Evolutionary conservation across 768 basidiomycete species (phyloP).

Genomic region (Phanerochaete sordida): DNA sequence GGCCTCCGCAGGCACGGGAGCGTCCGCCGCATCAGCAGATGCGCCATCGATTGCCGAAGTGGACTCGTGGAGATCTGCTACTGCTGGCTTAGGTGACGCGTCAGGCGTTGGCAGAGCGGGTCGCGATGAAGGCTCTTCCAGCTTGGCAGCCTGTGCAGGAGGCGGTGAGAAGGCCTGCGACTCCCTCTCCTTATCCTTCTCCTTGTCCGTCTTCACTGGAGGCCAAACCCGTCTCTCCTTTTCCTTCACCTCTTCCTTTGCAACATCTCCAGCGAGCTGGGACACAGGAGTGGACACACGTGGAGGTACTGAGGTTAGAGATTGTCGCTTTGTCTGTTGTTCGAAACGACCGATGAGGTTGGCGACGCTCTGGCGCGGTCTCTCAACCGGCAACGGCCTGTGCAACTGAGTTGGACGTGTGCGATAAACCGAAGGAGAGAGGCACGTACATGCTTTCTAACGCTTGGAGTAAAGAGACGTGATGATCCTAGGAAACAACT

Average conservation of each 20-base stretch:
- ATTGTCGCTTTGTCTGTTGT: constrained; percentile 68
- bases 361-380: constrained; percentile 81
- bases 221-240: constrained; percentile 84
- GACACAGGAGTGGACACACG: constrained; percentile 69
- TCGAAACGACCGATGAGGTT: constrained; percentile 91
- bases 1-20: not conserved
- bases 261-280: constrained; percentile 59
- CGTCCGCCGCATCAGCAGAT: constrained; percentile 4
- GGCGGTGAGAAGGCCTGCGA: constrained; percentile 1
- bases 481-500: not conserved
- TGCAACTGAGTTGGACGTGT: not conserved
- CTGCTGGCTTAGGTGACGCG: constrained; percentile 14
- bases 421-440: not conserved
- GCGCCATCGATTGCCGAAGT: constrained; percentile 3
- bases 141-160: not conserved
- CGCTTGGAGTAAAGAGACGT: not conserved
- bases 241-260: constrained; percentile 65
- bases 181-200: constrained; percentile 3
- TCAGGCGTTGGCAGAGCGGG: constrained; percentile 13
- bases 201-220: constrained; percentile 27
- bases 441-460: not conserved
- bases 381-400: constrained; percentile 87
- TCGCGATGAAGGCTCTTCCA: constrained; percentile 1
- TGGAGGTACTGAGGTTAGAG: constrained; percentile 36
- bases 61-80: constrained; percentile 6